These are phyloP conservation scores for Kondoa malvinella DNA, from an alignment of 768 basidiomycete genomes.

Conservation along the genomic window DNA sequence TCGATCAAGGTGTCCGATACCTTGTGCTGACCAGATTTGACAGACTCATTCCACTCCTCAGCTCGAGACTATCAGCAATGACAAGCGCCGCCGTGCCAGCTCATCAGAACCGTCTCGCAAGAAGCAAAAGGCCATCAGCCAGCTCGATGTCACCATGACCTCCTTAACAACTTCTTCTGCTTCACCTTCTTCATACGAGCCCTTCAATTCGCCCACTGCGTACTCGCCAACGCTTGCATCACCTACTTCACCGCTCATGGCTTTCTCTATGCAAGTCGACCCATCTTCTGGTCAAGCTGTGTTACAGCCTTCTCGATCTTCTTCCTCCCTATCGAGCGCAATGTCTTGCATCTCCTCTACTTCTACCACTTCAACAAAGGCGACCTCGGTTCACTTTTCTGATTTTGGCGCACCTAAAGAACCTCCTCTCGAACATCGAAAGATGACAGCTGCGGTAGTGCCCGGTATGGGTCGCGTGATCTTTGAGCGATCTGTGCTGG, in stretches of 20 bases:
- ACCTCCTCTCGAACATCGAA: not conserved
- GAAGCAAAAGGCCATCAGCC: not conserved
- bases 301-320: not conserved
- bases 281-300: slow-evolving; percentile 1
- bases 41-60: too few relatives aligned
- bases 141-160: slow-evolving; percentile 1
- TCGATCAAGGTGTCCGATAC: too few relatives aligned
- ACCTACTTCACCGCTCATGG: not conserved
- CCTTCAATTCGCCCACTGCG: slow-evolving; percentile 9
- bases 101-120: not conserved
- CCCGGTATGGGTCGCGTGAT: slow-evolving; percentile 6
- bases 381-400: not conserved
- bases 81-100: not conserved
- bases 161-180: slow-evolving; percentile 4
- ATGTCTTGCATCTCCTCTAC: not conserved
- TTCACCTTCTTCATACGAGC: slow-evolving; percentile 8
- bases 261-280: not conserved
- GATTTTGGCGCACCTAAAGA: not conserved
- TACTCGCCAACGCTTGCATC: not conserved
- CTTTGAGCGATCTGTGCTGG: not conserved
- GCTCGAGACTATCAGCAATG: not conserved
- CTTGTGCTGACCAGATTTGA: too few relatives aligned
- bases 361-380: not conserved
- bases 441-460: slow-evolving; percentile 1
- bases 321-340: not conserved